Base-by-base conservation (phyloP, 2,329 filamentous ascomycete species). In the Oidium heveae region DNA sequence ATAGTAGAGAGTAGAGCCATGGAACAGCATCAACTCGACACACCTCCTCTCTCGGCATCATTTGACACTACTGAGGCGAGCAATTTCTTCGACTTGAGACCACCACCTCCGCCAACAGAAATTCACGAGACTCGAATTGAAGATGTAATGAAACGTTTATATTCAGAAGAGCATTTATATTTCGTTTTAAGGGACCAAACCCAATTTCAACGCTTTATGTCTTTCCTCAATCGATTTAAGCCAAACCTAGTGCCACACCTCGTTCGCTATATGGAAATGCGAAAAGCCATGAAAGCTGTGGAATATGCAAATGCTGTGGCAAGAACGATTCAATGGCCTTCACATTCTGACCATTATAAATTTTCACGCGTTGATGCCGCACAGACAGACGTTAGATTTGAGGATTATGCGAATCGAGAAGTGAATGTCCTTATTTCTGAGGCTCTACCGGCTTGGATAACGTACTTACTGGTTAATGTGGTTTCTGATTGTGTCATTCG, bases 381-480 rank as follows among this genome's bases (percentile, higher is more conserved):
- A 4, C 49, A 58, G 1, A 55, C 56, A 7, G 58, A 61, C 54
- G 55, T 51, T 20, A 41, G 59, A 16, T 61, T 62, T 22, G 55
- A 59, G n/a, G 59, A 62, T 49, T 61, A 60, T 37, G 60, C 60
- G 1, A 54, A 53, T 2, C 55, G 58, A 46, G 59, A 62, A 46
- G 49, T 61, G 32, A 33, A 58, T 18, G 41, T 60, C 15, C 56
- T 62, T 9, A 56, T 55, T 28, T 55, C 57, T n/a, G 77, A 86
- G 44, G 82, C 85, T 53, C 66, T 86, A 1, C 79, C 82, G 1
- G 80, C 80, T 0, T 86, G 80, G 62, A 74, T 86, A 55, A 79
- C 80, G 0, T 74, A 82, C 58, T 72, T 74, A 1, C 84, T 79
- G 66, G 76, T 79, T 37, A 74, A 77, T 54, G 76, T 79, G 7